Conservation (phyloP, 768 basidiomycete species). For the Pilatotrama ljubarskyi region DNA sequence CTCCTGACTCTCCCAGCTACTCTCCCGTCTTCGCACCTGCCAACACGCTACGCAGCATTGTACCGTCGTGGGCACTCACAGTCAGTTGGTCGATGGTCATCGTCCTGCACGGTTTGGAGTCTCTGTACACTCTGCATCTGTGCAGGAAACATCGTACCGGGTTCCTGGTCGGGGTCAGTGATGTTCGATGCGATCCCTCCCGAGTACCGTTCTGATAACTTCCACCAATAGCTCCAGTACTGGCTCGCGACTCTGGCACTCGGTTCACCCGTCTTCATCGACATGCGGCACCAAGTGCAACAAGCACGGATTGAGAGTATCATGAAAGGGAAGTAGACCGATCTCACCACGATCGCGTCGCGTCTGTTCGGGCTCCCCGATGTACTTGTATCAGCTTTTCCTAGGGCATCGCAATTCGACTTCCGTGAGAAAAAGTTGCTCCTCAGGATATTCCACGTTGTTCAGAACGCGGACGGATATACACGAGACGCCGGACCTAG, state of each 20-base stretch:
- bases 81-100: slow-evolving; percentile 35
- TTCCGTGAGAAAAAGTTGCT: too few relatives aligned
- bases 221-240: slow-evolving; percentile 48
- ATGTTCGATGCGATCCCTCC: neutral
- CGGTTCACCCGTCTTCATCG: slow-evolving; percentile 56
- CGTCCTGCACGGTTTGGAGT: slow-evolving; percentile 48
- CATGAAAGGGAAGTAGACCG: slow-evolving; percentile 65
- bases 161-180: slow-evolving; percentile 39
- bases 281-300: slow-evolving; percentile 61
- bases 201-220: neutral
- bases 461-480: neutral
- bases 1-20: slow-evolving; percentile 19
- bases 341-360: too few relatives aligned
- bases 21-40: slow-evolving; percentile 27
- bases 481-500: neutral
- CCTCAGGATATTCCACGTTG: neutral
- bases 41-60: slow-evolving; percentile 10
- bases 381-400: slow-evolving; percentile 7
- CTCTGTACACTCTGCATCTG: slow-evolving; percentile 47
- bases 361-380: neutral
- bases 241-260: slow-evolving; percentile 48
- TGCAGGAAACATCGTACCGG: slow-evolving; percentile 55
- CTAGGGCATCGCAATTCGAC: too few relatives aligned
- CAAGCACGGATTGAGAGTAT: slow-evolving; percentile 74
- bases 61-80: slow-evolving; percentile 28